Percentiles rank a stretch among this genome's conserved stretches.
Evolutionary conservation across 176 grass and related monocot genomes (phyloP).

Genomic region (Leersia perrieri): DNA sequence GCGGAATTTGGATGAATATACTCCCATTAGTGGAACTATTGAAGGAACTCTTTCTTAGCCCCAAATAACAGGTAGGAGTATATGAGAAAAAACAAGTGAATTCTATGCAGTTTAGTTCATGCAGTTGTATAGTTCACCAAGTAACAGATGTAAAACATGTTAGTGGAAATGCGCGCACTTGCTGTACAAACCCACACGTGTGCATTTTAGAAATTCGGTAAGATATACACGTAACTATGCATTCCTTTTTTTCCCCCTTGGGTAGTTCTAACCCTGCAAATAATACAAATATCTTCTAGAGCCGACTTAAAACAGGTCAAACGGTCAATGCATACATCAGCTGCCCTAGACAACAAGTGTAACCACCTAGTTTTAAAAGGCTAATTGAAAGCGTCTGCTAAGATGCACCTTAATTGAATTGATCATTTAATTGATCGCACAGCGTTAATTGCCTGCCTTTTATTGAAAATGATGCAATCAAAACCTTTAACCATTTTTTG

Average conservation of each 20-base stretch:
- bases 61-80: neutral
- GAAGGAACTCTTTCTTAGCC: neutral
- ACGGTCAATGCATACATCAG: slow-evolving; percentile 13
- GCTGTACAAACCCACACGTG: neutral
- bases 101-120: neutral
- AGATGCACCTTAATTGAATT: neutral
- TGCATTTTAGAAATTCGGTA: neutral
- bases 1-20: neutral
- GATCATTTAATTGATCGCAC: neutral
- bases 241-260: neutral
- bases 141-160: neutral
- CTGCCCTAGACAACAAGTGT: neutral
- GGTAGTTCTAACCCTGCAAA: neutral
- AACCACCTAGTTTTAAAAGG: neutral
- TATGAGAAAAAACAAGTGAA: neutral
- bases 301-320: neutral
- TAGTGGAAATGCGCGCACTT: neutral
- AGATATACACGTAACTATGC: neutral
- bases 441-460: slow-evolving; percentile 20
- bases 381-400: neutral
- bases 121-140: neutral
- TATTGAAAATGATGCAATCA: slow-evolving; percentile 15
- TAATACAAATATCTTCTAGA: neutral
- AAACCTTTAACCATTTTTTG: neutral
- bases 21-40: neutral